phyloP scores from a whole-genome alignment of 2,329 filamentous ascomycete genomes.

The Pseudogymnoascus sp. region DNA sequence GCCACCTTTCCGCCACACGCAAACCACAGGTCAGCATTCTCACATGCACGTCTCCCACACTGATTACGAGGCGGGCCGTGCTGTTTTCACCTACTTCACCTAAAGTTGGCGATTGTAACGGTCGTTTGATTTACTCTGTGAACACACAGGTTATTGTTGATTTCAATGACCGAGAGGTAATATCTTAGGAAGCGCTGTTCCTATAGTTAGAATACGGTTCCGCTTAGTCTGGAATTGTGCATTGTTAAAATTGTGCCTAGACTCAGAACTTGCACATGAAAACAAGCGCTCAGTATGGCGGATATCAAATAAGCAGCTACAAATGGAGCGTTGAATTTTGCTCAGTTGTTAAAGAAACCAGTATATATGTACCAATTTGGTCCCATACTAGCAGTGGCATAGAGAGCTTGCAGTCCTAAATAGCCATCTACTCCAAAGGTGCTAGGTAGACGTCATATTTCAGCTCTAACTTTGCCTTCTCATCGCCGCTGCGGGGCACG shows the following conservation, averaged over 20 bases:
- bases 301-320: background rate
- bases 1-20: background rate
- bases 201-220: too few species aligned
- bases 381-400: too few species aligned
- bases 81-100: too few species aligned
- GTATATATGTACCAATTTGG: background rate
- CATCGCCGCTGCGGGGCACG: slow-evolving; percentile 35
- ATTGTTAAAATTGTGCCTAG: background rate
- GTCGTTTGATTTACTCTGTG: too few species aligned
- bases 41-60: too few species aligned
- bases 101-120: too few species aligned
- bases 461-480: slow-evolving; percentile 27
- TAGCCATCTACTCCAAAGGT: background rate
- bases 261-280: background rate
- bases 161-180: too few species aligned
- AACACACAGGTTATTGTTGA: too few species aligned
- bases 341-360: background rate
- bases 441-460: slow-evolving; percentile 26
- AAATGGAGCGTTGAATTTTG: background rate
- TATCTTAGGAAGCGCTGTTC: too few species aligned
- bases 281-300: background rate
- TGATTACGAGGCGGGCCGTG: too few species aligned
- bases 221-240: background rate
- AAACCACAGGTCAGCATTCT: background rate
- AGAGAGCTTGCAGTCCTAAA: background rate